Percentiles rank a stretch among this genome's conserved stretches.
These are phyloP conservation scores for Somion occarium DNA, from an alignment of 1,284 basidiomycete species.

Conservation along the genomic window DNA sequence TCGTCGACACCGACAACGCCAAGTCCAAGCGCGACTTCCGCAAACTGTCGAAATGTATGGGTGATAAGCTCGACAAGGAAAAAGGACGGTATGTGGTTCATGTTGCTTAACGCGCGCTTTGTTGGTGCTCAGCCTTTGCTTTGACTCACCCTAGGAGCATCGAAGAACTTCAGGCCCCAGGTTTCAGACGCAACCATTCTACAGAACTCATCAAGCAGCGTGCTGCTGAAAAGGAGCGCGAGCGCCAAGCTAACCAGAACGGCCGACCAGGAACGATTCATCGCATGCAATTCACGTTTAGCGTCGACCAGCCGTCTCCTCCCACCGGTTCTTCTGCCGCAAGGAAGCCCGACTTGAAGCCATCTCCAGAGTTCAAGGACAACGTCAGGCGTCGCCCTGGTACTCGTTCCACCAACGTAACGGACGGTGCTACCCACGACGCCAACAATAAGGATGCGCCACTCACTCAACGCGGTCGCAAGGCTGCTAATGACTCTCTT, in stretches of 20 bases:
- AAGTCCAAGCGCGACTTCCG: conserved; percentile 83
- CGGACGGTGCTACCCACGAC: conserved; percentile 14
- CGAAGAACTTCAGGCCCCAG: conserved; percentile 74
- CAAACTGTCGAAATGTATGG: conserved; percentile 78
- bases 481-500: conserved; percentile 19
- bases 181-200: conserved; percentile 67
- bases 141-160: conserved; percentile 59
- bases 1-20: conserved; percentile 82
- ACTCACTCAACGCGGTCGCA: conserved; percentile 36
- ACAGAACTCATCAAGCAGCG: conserved; percentile 74
- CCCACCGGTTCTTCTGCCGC: conserved; percentile 40
- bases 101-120: conserved; percentile 7
- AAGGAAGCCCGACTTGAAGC: conserved; percentile 63
- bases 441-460: conserved; percentile 30
- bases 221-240: conserved; percentile 73
- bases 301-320: conserved; percentile 64
- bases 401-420: conserved; percentile 28
- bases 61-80: conserved; percentile 84
- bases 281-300: conserved; percentile 83
- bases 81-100: conserved; percentile 63
- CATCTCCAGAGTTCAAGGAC: conserved; percentile 63
- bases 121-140: conserved; percentile 1
- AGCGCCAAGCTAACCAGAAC: conserved; percentile 63
- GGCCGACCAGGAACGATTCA: conserved; percentile 54
- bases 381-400: conserved; percentile 36